Base-by-base conservation (phyloP, 2,329 filamentous ascomycete species). In the Penicillium vulpinum region DNA sequence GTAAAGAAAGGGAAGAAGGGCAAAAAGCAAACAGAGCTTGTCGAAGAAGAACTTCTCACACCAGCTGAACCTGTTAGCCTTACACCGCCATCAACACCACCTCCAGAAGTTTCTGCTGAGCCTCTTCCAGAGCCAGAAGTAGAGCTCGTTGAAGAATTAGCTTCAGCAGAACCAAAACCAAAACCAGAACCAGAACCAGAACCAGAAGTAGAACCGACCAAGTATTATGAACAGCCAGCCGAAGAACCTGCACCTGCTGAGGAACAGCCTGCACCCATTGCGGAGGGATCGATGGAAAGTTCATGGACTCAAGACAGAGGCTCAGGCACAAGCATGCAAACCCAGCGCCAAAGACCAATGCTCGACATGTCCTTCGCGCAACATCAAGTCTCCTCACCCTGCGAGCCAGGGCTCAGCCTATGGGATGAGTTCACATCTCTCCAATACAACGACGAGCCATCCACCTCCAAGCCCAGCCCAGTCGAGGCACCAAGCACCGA, bases 1-100 rank as follows among this genome's bases (percentile, higher is more conserved):
- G 29, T 1, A 5, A 70, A 68, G 53, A 67, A 62, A 47, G 57
- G 45, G 4, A 67, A 65, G 46, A 70, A 70, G 46, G 61, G 62
- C 9, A 70, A 70, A 51, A 71, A 69, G 58, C 47, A 63, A 51
- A 55, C 55, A 31, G 67, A 55, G 13, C 39, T 45, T 11, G 56
- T 51, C 5, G 66, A 60, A 47, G 73, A 70, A 43, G 64, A 71
- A 44, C 48, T 55, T 28, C 56, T 61, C 5, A 56, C 65, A 11
- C 24, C 21, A 11, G 16, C 13, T 15, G 54, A 52, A 15, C 26
- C 48, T n/a, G 54, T 52, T 38, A 70, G 67, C 31, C 54, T 75
- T 57, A 77, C 75, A 8, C 74, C 75, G 2, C 75, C 75, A 18
- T 70, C 68, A 21, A 76, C 74, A 28, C 74, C 75, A 36, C 74